A percentile compares a stretch with the other conserved stretches of the same genome.
These are phyloP conservation scores for Choiromyces venosus DNA, from an alignment of 495 filamentous ascomycete genomes.

Conservation along the genomic window DNA sequence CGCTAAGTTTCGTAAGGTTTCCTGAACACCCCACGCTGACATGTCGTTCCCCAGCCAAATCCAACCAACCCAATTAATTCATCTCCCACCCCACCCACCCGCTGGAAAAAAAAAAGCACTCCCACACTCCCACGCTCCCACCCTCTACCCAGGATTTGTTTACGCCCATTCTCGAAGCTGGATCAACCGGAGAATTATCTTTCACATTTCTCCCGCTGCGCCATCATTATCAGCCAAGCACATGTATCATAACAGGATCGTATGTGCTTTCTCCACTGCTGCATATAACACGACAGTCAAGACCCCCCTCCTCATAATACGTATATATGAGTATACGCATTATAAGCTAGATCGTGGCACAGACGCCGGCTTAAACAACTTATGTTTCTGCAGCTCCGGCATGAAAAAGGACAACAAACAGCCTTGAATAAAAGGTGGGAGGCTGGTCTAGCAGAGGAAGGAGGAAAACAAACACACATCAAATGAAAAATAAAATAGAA, in stretches of 20 bases:
- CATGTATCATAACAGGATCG: not conserved
- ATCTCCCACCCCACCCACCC: conserved; percentile 7
- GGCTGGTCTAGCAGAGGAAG: conserved; percentile 1
- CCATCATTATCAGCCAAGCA: conserved; percentile 6
- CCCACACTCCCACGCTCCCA: not conserved
- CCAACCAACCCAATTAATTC: conserved; percentile 28
- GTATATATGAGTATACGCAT: not conserved
- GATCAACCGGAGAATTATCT: conserved; percentile 14
- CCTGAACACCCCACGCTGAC: conserved; percentile 33
- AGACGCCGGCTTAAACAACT: not conserved
- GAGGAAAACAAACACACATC: conserved; percentile 10
- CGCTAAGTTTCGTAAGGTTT: conserved; percentile 32
- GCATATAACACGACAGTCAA: not conserved
- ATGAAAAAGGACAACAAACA: conserved; percentile 14
- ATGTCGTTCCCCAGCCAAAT: conserved; percentile 28
- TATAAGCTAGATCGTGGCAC: not conserved
- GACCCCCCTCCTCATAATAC: not conserved
- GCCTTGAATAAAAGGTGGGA: conserved; percentile 26
- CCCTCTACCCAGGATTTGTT: not conserved
- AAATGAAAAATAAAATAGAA: conserved; percentile 8
- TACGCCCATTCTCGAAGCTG: conserved; percentile 10
- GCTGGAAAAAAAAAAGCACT: conserved; percentile 4
- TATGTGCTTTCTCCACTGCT: not conserved
- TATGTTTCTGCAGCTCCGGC: not conserved
- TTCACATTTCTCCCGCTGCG: conserved; percentile 21